Base-by-base conservation (phyloP, 306 rosid species). In the Lathyrus sativus region DNA sequence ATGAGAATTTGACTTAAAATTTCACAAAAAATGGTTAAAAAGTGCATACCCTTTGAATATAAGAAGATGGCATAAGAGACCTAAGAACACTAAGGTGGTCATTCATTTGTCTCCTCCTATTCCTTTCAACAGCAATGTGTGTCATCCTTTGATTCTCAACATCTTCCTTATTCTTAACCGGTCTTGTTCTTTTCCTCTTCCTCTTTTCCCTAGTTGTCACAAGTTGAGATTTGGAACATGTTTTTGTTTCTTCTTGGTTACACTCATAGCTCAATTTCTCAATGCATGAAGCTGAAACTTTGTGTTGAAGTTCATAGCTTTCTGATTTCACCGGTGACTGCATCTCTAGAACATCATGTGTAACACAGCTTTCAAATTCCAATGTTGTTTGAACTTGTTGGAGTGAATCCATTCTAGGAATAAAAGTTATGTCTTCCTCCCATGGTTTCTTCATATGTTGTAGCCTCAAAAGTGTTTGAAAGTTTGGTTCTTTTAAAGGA, bases 121-220 rank as follows among this genome's bases (percentile, higher is more conserved):
- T 93, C 11, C 99, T 80, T 78, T 93, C 97, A 11, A 93, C 97
- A 18, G 97, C 89, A 83, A 93, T 90, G 82, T 93, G 99, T 38
- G 91, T 93, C 97, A 93, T 90, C 11, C 99, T 72, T 71, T 93
- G 99, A 66, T 81, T 88, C 85, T 93, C 99, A 14, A 90, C 91
- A 22, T 93, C 99, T 77, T 90, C 99, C 63, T 84, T 88, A 84
- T 87, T 88, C 90, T 90, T 93, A 22, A 70, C 26, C 48, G 87
- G 84, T 35, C 87, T 88, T 54, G 85, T 68, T 82, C 99, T 85
- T 85, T 88, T 93, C 37, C 99, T 72, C 81, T 93, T 93, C 46
- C 85, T 80, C 81, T 81, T 80, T 74, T 88, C 91, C 65, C 84
- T 62, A 28, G 68, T 42, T 38, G 66, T 17, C 19, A 33, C 62